Base-by-base conservation (phyloP, 1,284 basidiomycete species). In the Hypsizygus ulmarius region DNA sequence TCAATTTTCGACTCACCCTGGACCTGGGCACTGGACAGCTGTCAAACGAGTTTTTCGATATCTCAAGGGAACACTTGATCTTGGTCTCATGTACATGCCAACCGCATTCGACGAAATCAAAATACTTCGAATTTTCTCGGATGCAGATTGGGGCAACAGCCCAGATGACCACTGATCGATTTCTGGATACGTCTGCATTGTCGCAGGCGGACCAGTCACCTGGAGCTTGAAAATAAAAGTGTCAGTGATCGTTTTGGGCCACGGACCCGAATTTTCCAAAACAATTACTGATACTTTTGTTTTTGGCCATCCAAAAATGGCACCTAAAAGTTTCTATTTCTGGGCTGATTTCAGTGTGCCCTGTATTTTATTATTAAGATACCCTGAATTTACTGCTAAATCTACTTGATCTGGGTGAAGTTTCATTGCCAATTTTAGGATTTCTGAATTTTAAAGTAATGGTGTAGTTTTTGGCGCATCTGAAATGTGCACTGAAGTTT, bases 1-100 rank as follows among this genome's bases (percentile, higher is more conserved):
- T 9, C 52, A 55, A 46, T 59, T 51, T 36, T 47, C 47, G 8
- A 42, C 2, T 3, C 30, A 51, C 28, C 40, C 41, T 0, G 37
- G 40, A 14, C 19, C 35, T 3, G 37, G 29, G 18, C 50, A 51
- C 16, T 43, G 35, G 40, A 51, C 41, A 1, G 45, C 50, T 1
- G 28, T 44, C 35, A 51, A 51, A 40, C 45, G 15, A 2, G 45
- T 51, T 5, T 51, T 51, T 36, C 16, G 45, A 1, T 51, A 51
- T 27, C 36, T 51, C 5, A 47, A 44, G 16, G 21, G 34, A 3
- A 43, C 49, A 12, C 27, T 42, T 11, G 27, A 47, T 18, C 27
- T 47, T 2, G 39, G 49, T 2, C 36, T 51, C 29, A 46, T 14
- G 0, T 45, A 50, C 34, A 16, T 11, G 21, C 14, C 38, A 35